Conservation (phyloP, 805 yeast genomes). For the Zygoascus biomembranicola region DNA sequence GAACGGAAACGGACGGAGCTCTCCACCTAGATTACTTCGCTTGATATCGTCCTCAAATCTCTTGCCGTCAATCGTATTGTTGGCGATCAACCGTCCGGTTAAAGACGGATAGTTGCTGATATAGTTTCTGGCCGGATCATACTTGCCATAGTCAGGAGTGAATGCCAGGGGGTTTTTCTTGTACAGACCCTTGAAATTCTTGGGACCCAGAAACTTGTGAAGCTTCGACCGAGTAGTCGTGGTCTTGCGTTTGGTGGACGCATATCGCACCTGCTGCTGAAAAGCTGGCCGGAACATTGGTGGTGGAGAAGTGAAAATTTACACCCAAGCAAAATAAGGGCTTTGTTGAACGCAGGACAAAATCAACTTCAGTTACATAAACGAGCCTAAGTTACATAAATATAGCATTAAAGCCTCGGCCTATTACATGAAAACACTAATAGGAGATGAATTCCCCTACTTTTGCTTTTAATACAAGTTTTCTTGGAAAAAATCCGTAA, state of each 20-base stretch:
- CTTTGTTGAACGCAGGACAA: too few species aligned
- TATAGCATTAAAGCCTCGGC: too few species aligned
- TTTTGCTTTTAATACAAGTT: slow-evolving; percentile 12
- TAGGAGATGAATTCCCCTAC: too few species aligned
- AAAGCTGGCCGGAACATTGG: background rate
- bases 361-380: too few species aligned
- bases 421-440: too few species aligned
- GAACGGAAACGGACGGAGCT: slow-evolving; percentile 62
- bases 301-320: background rate
- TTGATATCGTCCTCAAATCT: background rate
- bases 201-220: slow-evolving; percentile 74
- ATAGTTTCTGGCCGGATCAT: slow-evolving; percentile 42
- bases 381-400: too few species aligned
- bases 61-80: background rate
- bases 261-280: background rate
- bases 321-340: too few species aligned
- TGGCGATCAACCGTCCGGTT: background rate
- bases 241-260: slow-evolving; percentile 1
- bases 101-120: slow-evolving; percentile 20
- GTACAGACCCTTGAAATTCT: slow-evolving; percentile 76
- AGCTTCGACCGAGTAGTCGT: slow-evolving; percentile 25
- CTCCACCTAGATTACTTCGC: background rate
- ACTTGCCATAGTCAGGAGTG: slow-evolving; percentile 77
- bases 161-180: slow-evolving; percentile 63
- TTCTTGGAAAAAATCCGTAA: slow-evolving; percentile 10